A percentile compares a stretch with the other conserved stretches of the same genome.
Conservation (phyloP, 345 rosid species). For the Citrus australasica region DNA sequence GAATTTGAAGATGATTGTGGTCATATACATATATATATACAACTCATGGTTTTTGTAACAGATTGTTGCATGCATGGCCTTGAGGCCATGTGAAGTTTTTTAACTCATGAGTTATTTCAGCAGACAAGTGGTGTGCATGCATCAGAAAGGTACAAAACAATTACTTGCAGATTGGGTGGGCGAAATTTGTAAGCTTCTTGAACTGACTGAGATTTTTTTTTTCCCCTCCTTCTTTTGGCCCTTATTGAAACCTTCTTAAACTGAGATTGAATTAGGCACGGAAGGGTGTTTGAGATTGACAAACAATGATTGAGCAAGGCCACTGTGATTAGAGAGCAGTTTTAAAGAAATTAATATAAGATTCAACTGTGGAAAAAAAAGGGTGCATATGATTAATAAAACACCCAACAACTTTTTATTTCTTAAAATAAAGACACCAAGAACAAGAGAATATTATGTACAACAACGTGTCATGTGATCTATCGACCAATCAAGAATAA, state of each 20-base stretch:
- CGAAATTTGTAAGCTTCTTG: neutral
- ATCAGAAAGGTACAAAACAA: neutral
- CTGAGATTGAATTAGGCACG: too few species aligned
- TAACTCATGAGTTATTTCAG: neutral
- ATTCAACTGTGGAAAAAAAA: too few species aligned
- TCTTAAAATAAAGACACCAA: neutral
- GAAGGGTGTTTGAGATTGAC: too few species aligned
- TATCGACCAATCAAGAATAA: too few species aligned
- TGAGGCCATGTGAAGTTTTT: neutral
- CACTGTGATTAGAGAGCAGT: too few species aligned
- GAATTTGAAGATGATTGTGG: neutral
- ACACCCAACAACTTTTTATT: neutral
- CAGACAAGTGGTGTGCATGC: slow-evolving; percentile 14
- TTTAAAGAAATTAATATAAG: too few species aligned
- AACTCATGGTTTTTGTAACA: neutral
- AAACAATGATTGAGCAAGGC: too few species aligned
- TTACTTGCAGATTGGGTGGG: neutral
- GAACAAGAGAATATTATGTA: neutral
- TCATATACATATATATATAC: too few species aligned
- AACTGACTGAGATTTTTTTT: neutral
- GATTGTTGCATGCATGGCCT: neutral
- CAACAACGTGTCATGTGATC: neutral
- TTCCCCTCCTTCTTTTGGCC: too few species aligned
- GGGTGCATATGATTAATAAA: too few species aligned
- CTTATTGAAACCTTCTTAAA: too few species aligned